phyloP scores from a whole-genome alignment of 768 basidiomycete genomes.

The Trametes cubensis region DNA sequence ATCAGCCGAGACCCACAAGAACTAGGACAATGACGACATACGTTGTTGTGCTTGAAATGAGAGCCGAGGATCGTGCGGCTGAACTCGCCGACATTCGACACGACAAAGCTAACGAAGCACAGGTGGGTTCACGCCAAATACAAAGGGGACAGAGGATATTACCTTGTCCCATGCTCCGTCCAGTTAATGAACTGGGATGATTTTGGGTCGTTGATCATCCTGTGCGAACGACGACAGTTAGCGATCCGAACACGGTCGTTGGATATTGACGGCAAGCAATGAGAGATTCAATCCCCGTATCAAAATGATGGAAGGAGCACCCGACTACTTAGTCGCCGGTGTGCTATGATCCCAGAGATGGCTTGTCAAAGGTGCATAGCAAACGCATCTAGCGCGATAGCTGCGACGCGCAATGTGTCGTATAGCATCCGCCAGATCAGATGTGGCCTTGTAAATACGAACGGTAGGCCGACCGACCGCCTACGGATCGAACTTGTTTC shows the following conservation, averaged over 20 bases:
- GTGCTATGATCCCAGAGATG: no score
- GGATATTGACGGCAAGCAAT: neutral
- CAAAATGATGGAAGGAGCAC: no score
- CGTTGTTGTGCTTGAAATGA: constrained; percentile 91
- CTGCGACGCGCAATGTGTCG: no score
- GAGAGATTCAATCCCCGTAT: neutral
- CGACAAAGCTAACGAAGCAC: constrained; percentile 61
- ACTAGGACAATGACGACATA: constrained; percentile 40
- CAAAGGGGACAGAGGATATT: neutral
- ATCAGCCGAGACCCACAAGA: constrained; percentile 4
- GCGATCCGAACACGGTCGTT: neutral
- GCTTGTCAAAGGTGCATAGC: no score
- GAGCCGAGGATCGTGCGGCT: constrained; percentile 81
- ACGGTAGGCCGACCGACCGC: no score
- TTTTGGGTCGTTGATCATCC: constrained; percentile 87
- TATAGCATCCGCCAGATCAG: no score
- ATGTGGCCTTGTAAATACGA: no score
- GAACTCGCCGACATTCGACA: constrained; percentile 85
- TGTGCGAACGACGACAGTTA: constrained; percentile 32
- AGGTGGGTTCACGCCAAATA: constrained; percentile 10
- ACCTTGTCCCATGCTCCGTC: constrained; percentile 80
- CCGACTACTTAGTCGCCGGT: no score
- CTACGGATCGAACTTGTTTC: no score
- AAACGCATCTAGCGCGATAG: no score
- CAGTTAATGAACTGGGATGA: constrained; percentile 80